Evolutionary conservation across 2,329 filamentous ascomycete genomes (phyloP).

Genomic region (Microsporum audouinii): DNA sequence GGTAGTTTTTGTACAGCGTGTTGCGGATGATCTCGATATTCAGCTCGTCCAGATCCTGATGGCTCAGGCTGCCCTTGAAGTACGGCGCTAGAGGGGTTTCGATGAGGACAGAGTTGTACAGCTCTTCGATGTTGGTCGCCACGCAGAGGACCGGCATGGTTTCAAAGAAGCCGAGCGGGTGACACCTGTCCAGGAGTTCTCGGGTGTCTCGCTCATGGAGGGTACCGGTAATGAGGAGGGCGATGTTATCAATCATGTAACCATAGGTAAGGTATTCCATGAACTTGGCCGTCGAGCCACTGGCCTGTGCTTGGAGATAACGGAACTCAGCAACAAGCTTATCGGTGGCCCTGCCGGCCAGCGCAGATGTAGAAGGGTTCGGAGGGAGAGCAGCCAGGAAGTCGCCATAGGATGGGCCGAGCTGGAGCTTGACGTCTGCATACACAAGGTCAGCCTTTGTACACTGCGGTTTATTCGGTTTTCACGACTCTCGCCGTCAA

Average conservation of each 20-base stretch:
- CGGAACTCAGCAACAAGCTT: slow-evolving; percentile 97
- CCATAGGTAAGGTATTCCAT: slow-evolving; percentile 98
- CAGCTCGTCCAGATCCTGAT: slow-evolving; percentile 93
- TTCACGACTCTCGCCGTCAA: background rate
- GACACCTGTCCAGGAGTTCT: slow-evolving; percentile 88
- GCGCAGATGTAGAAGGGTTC: slow-evolving; percentile 89
- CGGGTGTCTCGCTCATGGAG: slow-evolving; percentile 94
- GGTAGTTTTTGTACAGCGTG: slow-evolving; percentile 97
- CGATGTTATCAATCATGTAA: slow-evolving; percentile 99
- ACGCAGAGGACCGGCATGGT: slow-evolving; percentile 97
- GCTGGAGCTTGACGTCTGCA: slow-evolving; percentile 91
- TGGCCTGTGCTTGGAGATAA: slow-evolving; percentile 88
- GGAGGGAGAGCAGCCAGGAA: slow-evolving; percentile 88
- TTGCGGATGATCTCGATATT: slow-evolving; percentile 99
- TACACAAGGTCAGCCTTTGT: slow-evolving; percentile 8
- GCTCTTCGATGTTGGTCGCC: slow-evolving; percentile 94
- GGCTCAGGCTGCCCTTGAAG: slow-evolving; percentile 92
- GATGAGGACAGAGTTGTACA: slow-evolving; percentile 95
- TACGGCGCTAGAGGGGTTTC: slow-evolving; percentile 93
- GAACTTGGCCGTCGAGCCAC: slow-evolving; percentile 82
- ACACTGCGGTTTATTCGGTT: background rate
- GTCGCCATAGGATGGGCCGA: slow-evolving; percentile 92
- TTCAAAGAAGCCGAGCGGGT: slow-evolving; percentile 97
- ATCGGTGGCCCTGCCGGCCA: slow-evolving; percentile 91
- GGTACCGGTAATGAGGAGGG: slow-evolving; percentile 92